Base-by-base conservation (phyloP, 768 basidiomycete genomes). In the Pleurotus ostreatus region DNA sequence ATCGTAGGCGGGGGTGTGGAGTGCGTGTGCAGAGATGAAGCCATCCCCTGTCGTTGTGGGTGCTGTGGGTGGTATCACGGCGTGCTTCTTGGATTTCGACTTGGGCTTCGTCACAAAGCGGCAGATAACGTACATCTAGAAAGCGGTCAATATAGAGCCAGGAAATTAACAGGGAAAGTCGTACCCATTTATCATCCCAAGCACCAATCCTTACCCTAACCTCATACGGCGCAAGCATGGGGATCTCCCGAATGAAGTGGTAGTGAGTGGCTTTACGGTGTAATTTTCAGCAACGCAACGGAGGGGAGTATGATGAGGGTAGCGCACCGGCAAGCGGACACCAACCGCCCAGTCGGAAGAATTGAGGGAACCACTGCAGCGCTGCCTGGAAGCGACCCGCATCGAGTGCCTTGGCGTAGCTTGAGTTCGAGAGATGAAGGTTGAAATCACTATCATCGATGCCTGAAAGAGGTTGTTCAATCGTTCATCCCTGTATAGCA, bases 161-260 rank as follows among this genome's bases (percentile, higher is more conserved):
- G 13, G 20, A 20, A 46, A 41, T 46, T 18, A 26, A 5, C 5
- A 8, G 7, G 16, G 3, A 46, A 41, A 13, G 38, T 3, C 82
- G 46, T 61, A 87, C 88, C 89, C 89, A 91, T 80, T 92, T 92
- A 34, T 84, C 70, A 52, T 89, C 88, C 89, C 89, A 92, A 4
- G 78, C 71, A 9, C 72, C 84, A 2, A 89, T 68, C 20, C 66
- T 73, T 9, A 80, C 63, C 40, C 83, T 74, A 8, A 90, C 75
- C 68, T 91, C 86, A 60, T 86, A 91, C 1, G 69, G 66, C 7
- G 76, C 63, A 5, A 88, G 68, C 52, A 85, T 81, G 1, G 86
- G 79, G 20, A 92, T 88, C 68, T 92, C 89, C 13, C 79, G 79
- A 44, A 89, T 69, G 67, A 87, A 91, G 59, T 79, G 73, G 65